phyloP scores from a whole-genome alignment of 1,284 basidiomycete species.

The Leccinum fallax region DNA sequence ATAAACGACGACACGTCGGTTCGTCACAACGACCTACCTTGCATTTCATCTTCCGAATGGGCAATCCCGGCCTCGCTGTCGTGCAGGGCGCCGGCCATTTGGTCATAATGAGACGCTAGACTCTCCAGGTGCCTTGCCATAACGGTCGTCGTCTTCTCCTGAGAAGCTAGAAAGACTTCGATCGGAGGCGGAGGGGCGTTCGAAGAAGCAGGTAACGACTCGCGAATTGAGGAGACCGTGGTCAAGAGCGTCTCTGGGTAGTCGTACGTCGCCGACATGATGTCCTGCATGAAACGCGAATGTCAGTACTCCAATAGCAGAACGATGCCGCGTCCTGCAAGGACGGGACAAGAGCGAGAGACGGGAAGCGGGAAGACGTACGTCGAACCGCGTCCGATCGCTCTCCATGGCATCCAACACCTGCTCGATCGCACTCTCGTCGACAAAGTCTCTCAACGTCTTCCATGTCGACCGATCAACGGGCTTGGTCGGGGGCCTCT shows the following conservation, averaged over 20 bases:
- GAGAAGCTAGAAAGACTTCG: slow-evolving; percentile 51
- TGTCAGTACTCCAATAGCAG: neutral
- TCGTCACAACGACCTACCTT: slow-evolving; percentile 44
- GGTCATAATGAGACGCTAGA: slow-evolving; percentile 69
- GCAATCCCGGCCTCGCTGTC: slow-evolving; percentile 67
- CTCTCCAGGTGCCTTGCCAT: slow-evolving; percentile 78
- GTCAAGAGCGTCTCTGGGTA: slow-evolving; percentile 63
- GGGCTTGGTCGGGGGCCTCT: slow-evolving; percentile 32
- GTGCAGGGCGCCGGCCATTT: slow-evolving; percentile 66
- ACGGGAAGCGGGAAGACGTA: slow-evolving; percentile 37
- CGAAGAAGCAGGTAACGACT: slow-evolving; percentile 49
- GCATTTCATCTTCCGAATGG: slow-evolving; percentile 67
- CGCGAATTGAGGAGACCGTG: slow-evolving; percentile 56
- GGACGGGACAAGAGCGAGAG: neutral
- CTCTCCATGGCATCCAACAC: slow-evolving; percentile 69
- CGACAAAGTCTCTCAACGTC: slow-evolving; percentile 78
- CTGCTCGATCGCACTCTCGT: slow-evolving; percentile 77
- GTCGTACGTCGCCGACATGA: slow-evolving; percentile 60
- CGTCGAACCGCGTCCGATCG: slow-evolving; percentile 67
- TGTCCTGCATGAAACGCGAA: slow-evolving; percentile 46
- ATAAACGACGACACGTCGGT: neutral
- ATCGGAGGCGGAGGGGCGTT: slow-evolving; percentile 41
- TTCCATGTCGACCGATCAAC: slow-evolving; percentile 69
- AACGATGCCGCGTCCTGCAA: neutral
- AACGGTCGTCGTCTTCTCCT: slow-evolving; percentile 55